phyloP scores from a whole-genome alignment of 2,329 filamentous ascomycete species.

The Penicillium sp. region DNA sequence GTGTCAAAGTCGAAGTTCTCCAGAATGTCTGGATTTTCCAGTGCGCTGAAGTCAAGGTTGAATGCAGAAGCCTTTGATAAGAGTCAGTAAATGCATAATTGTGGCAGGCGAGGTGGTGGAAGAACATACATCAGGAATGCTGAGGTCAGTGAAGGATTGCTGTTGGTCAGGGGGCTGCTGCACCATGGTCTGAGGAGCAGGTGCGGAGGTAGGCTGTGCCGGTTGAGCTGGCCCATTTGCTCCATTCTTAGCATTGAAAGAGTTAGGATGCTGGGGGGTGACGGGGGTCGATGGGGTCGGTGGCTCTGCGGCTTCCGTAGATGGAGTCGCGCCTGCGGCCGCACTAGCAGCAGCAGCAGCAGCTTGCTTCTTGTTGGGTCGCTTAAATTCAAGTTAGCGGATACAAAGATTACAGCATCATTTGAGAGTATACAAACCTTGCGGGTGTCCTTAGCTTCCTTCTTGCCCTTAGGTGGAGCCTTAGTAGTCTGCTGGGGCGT shows the following conservation, averaged over 20 bases:
- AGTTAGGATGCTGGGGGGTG: constrained; percentile 48
- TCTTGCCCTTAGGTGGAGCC: constrained; percentile 60
- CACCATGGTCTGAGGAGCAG: constrained; percentile 38
- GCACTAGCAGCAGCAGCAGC: constrained; percentile 38
- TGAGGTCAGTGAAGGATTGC: constrained; percentile 36
- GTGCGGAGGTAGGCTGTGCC: constrained; percentile 38
- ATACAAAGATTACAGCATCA: not conserved
- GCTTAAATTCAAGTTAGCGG: constrained; percentile 31
- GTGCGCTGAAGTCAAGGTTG: constrained; percentile 46
- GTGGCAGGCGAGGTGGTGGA: not conserved
- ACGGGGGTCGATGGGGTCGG: constrained; percentile 52
- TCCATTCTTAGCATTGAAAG: constrained; percentile 44
- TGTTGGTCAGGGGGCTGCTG: constrained; percentile 38
- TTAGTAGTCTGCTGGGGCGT: constrained; percentile 62
- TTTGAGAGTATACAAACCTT: constrained; percentile 45
- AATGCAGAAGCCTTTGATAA: constrained; percentile 32
- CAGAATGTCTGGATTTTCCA: constrained; percentile 49
- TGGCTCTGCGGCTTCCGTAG: constrained; percentile 48
- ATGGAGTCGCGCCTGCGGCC: constrained; percentile 45
- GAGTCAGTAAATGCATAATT: not conserved
- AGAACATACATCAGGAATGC: constrained; percentile 40
- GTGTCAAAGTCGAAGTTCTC: constrained; percentile 66
- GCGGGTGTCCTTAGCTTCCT: constrained; percentile 54
- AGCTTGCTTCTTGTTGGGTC: constrained; percentile 45
- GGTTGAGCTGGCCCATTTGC: constrained; percentile 36